A percentile compares a stretch with the other conserved stretches of the same genome.
phyloP scores from a whole-genome alignment of 495 filamentous ascomycete genomes.

The Aspergillus olivimuriae region DNA sequence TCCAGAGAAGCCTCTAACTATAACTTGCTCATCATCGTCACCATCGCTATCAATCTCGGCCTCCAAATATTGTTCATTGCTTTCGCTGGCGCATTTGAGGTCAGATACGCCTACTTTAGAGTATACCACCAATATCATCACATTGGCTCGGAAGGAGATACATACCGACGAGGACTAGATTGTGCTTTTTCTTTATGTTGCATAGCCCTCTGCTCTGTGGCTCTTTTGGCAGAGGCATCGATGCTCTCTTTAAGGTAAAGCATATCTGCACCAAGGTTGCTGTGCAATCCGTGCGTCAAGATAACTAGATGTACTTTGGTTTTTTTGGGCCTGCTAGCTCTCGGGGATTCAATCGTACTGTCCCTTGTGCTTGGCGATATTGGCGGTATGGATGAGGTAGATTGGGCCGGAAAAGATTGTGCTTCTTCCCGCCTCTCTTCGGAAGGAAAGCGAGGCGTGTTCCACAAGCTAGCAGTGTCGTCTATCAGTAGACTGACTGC shows the following conservation, averaged over 20 bases:
- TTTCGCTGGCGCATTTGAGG: no score
- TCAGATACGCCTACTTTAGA: no score
- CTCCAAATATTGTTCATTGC: no score
- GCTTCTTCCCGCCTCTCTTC: no score
- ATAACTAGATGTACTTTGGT: slow-evolving; percentile 88
- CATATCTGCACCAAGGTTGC: slow-evolving; percentile 97
- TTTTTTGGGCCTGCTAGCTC: slow-evolving; percentile 35
- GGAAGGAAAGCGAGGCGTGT: slow-evolving; percentile 79
- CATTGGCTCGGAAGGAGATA: no score
- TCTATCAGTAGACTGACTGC: slow-evolving; percentile 74
- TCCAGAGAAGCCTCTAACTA: slow-evolving; percentile 85
- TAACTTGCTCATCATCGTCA: slow-evolving; percentile 77
- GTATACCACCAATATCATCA: no score
- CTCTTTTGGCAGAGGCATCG: slow-evolving; percentile 69
- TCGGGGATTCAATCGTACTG: neutral
- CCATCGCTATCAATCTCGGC: slow-evolving; percentile 28
- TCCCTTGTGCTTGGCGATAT: no score
- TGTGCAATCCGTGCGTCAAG: slow-evolving; percentile 90
- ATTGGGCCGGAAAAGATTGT: no score
- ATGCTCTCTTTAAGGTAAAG: slow-evolving; percentile 95
- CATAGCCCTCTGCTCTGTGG: slow-evolving; percentile 33
- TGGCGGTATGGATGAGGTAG: no score
- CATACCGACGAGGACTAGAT: no score
- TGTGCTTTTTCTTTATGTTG: no score
- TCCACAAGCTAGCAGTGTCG: slow-evolving; percentile 86